phyloP scores from a whole-genome alignment of 2,329 filamentous ascomycete species.

The Aspergillus arachidicola region DNA sequence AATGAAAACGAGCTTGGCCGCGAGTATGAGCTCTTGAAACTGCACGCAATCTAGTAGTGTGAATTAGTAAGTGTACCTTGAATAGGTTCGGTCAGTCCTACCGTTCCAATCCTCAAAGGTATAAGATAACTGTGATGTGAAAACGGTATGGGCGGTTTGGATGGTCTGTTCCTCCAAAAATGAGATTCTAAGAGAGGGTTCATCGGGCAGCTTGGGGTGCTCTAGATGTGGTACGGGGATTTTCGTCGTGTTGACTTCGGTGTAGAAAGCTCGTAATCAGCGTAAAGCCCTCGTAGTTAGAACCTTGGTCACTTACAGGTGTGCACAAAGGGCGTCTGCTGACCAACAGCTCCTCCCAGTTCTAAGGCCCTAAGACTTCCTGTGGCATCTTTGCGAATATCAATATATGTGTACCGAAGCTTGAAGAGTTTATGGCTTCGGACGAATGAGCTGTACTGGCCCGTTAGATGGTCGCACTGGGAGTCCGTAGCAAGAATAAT shows the following conservation, averaged over 20 bases:
- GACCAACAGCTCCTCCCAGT: slow-evolving; percentile 40
- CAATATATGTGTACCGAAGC: slow-evolving; percentile 41
- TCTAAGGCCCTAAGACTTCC: slow-evolving; percentile 41
- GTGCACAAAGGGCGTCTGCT: slow-evolving; percentile 41
- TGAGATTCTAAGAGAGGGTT: slow-evolving; percentile 41
- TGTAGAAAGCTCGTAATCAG: not conserved
- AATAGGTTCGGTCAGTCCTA: slow-evolving; percentile 16
- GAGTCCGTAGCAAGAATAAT: not conserved
- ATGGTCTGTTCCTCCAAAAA: slow-evolving; percentile 49
- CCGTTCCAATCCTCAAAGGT: slow-evolving; percentile 47
- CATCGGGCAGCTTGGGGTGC: slow-evolving; percentile 40
- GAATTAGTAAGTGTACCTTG: slow-evolving; percentile 5
- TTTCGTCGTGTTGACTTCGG: slow-evolving; percentile 38
- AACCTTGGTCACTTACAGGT: slow-evolving; percentile 35
- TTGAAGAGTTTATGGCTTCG: slow-evolving; percentile 44
- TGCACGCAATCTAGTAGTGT: slow-evolving; percentile 39
- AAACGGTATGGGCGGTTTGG: slow-evolving; percentile 40
- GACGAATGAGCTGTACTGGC: slow-evolving; percentile 37
- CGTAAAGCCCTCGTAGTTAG: not conserved
- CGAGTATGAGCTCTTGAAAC: slow-evolving; percentile 45
- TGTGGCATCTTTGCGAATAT: slow-evolving; percentile 42
- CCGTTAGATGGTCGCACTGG: not conserved
- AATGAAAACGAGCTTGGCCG: slow-evolving; percentile 42
- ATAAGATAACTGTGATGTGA: slow-evolving; percentile 45
- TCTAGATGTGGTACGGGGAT: slow-evolving; percentile 47